Conservation (phyloP, 768 basidiomycete genomes). For the Daedaleopsis nitida region DNA sequence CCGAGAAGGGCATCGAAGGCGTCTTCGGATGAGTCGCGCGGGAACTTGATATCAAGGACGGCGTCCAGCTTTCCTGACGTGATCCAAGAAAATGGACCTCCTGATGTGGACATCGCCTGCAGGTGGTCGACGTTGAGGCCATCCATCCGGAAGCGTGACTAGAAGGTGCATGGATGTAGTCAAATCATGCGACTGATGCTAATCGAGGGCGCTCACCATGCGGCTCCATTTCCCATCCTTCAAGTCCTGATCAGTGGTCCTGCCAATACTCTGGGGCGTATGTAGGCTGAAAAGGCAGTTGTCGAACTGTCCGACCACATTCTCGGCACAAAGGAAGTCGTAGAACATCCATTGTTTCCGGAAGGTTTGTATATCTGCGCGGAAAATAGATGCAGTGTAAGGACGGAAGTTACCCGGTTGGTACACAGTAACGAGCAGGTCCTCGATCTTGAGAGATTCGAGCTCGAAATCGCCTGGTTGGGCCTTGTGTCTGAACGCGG, state of each 20-base stretch:
- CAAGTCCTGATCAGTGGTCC: slow-evolving; percentile 83
- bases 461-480: slow-evolving; percentile 89
- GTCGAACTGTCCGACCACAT: slow-evolving; percentile 96
- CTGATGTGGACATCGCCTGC: slow-evolving; percentile 77
- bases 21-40: slow-evolving; percentile 70
- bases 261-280: slow-evolving; percentile 92
- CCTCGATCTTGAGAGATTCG: slow-evolving; percentile 86
- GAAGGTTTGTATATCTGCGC: slow-evolving; percentile 80
- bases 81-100: slow-evolving; percentile 96
- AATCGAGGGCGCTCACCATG: slow-evolving; percentile 59
- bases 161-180: too few species aligned
- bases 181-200: slow-evolving; percentile 7
- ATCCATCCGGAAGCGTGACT: slow-evolving; percentile 96
- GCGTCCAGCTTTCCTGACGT: slow-evolving; percentile 96
- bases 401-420: slow-evolving; percentile 94
- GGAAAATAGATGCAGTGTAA: slow-evolving; percentile 90
- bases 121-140: slow-evolving; percentile 96
- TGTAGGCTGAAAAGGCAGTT: slow-evolving; percentile 97
- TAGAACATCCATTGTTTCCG: slow-evolving; percentile 96
- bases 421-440: slow-evolving; percentile 91
- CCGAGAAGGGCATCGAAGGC: slow-evolving; percentile 81
- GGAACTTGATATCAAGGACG: slow-evolving; percentile 97
- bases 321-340: slow-evolving; percentile 88
- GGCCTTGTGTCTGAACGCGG: slow-evolving; percentile 72
- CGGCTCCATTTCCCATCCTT: slow-evolving; percentile 83